phyloP scores from a whole-genome alignment of 345 rosid species.

The Trapa bicornis region DNA sequence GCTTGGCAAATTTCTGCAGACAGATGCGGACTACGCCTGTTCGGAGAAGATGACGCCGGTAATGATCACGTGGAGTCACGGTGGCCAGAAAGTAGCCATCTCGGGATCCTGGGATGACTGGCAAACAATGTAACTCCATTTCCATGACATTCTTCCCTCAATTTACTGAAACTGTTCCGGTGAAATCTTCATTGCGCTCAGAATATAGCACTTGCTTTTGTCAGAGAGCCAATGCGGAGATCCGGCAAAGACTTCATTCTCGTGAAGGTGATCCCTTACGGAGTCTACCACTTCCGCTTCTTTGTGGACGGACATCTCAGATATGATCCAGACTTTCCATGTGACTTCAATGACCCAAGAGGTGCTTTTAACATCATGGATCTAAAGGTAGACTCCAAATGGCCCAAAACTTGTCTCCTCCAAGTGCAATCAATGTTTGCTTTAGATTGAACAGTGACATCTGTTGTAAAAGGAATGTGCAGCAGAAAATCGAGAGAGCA shows the following conservation, averaged over 20 bases:
- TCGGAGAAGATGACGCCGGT: constrained; percentile 21
- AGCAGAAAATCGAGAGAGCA: constrained; percentile 30
- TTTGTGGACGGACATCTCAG: constrained; percentile 37
- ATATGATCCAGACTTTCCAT: constrained; percentile 37
- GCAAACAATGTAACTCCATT: constrained; percentile 24
- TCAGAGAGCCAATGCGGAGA: constrained; percentile 35
- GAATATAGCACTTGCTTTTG: not conserved
- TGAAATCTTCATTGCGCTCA: not conserved
- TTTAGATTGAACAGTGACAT: not conserved
- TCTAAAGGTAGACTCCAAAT: constrained; percentile 26
- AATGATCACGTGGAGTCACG: constrained; percentile 48
- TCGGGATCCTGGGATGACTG: constrained; percentile 64
- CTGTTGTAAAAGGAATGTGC: constrained; percentile 20
- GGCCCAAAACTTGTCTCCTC: too few relatives aligned
- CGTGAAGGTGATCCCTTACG: constrained; percentile 41
- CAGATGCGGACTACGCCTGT: constrained; percentile 11
- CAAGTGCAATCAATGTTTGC: not conserved
- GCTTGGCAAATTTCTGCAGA: not conserved
- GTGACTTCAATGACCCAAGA: constrained; percentile 29
- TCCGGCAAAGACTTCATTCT: constrained; percentile 37
- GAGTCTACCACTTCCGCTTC: constrained; percentile 48
- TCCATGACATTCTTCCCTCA: constrained; percentile 3
- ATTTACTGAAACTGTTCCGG: not conserved
- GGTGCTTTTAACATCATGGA: constrained; percentile 43
- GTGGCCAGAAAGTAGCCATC: constrained; percentile 45